Conservation (phyloP, 108 stramenopile species). For the Cyclotella atomus region DNA sequence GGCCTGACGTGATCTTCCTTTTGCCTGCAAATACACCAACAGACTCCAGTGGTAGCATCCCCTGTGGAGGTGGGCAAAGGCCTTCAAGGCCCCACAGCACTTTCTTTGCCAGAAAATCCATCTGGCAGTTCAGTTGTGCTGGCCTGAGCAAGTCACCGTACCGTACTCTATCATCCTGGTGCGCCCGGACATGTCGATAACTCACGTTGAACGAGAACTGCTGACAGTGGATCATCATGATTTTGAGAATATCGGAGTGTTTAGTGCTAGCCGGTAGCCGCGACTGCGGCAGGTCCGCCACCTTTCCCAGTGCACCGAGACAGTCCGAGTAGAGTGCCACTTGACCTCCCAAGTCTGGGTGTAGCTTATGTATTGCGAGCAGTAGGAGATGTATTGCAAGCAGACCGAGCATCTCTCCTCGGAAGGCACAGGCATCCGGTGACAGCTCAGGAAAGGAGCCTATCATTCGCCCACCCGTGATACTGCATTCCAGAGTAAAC, state of each 20-base stretch:
- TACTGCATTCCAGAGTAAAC: conserved; percentile 2
- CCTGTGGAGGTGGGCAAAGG: neutral
- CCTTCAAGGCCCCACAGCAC: neutral
- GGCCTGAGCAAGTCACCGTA: neutral
- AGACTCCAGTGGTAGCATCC: conserved; percentile 16
- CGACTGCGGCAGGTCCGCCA: neutral
- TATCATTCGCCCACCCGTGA: neutral
- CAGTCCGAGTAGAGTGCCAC: conserved; percentile 27
- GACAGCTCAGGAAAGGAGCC: neutral
- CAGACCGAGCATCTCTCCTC: conserved; percentile 19
- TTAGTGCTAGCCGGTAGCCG: neutral
- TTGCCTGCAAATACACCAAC: conserved; percentile 6
- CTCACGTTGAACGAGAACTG: neutral
- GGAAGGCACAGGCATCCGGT: neutral
- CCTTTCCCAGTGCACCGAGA: conserved; percentile 9
- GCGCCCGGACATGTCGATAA: conserved; percentile 20
- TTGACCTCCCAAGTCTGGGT: neutral
- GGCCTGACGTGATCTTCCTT: neutral
- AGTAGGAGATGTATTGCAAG: conserved; percentile 10
- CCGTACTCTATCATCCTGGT: conserved; percentile 3
- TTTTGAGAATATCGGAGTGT: conserved; percentile 10
- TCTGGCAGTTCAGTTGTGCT: conserved; percentile 11
- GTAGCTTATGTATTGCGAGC: neutral
- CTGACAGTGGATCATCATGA: conserved; percentile 23
- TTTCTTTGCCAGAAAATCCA: neutral